Evolutionary conservation across 139 green algal genomes (phyloP), one percentile per base, ranked within the genome.

Genomic region (Zygnema cylindricum): DNA sequence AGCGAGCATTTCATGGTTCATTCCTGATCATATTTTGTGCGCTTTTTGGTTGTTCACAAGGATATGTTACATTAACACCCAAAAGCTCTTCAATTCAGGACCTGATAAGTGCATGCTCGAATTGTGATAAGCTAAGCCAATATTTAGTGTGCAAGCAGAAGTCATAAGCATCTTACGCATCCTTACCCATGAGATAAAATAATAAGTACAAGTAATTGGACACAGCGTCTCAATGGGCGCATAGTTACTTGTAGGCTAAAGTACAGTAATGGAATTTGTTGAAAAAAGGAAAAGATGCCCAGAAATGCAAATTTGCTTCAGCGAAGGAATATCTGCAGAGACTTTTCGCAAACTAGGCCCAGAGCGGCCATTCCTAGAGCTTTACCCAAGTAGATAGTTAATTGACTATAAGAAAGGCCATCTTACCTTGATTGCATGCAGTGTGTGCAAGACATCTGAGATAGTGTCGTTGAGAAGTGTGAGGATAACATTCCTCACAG

Each of bases 401-500:
- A 35, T 25, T 35, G 57, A 73, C n/a, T n/a, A n/a, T n/a, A 79
- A 16, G 71, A 43, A 41, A 16, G 3, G 41, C 16, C 55, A 11
- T 43, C 82, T 42, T 7, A 88, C 57, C 55, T 88, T 43, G 36
- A 85, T n/a, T 1, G 85, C 73, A 36, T 32, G 2, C 33, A 90
- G 85, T 16, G 43, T 76, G 49, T 90, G 32, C 0, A 76, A 23
- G 2, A 41, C 41, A 40, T 73, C 43, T 40, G 33, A 0, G 38
- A 90, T 23, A 32, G 75, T 77, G 33, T 55, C 16, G 69, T 86
- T 86, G 30, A 90, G 76, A 23, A 75, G 54, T 2, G 76, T 81
- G 32, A 81, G 35, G 39, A 90, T 2, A 42, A 86, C 23, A 43
- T 90, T 90, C 55, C 85, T 55, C 75, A 77, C 11, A 38, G 85